Evolutionary conservation across 2,329 filamentous ascomycete genomes (phyloP).

Genomic region (Purpureocillium takamizusanense): DNA sequence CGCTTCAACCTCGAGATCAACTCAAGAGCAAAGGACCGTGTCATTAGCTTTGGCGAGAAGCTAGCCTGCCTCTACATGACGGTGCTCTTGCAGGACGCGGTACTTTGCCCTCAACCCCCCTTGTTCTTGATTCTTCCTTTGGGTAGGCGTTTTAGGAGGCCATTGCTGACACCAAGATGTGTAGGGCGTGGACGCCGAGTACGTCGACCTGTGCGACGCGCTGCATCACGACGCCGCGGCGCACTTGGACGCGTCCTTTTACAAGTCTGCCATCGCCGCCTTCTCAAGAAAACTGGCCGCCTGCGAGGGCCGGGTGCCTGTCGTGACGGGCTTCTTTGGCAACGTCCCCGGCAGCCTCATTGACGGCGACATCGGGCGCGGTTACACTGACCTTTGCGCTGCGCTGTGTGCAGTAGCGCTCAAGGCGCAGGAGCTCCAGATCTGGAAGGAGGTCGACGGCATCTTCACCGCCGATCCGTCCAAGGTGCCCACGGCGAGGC

Average conservation of each 20-base stretch:
- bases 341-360: conserved; percentile 85
- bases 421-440: conserved; percentile 80
- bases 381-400: conserved; percentile 94
- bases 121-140: not conserved
- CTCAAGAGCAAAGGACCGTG: conserved; percentile 70
- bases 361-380: conserved; percentile 80
- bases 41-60: conserved; percentile 94
- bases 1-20: conserved; percentile 68
- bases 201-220: conserved; percentile 79
- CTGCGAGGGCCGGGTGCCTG: conserved; percentile 61
- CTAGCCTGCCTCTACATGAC: conserved; percentile 90
- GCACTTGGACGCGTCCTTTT: conserved; percentile 60
- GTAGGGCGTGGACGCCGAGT: conserved; percentile 72
- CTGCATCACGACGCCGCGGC: conserved; percentile 57
- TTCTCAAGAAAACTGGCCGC: conserved; percentile 56
- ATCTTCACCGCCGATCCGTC: conserved; percentile 80
- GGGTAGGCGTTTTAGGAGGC: too few relatives aligned
- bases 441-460: conserved; percentile 98
- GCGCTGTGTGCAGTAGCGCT: conserved; percentile 84
- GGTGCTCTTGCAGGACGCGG: conserved; percentile 67
- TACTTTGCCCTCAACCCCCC: conserved; percentile 17
- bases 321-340: conserved; percentile 91
- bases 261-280: conserved; percentile 51
- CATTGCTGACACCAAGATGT: too few relatives aligned
- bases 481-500: conserved; percentile 85